phyloP scores from a whole-genome alignment of 139 green algal genomes.

The Picochlorum sp. region DNA sequence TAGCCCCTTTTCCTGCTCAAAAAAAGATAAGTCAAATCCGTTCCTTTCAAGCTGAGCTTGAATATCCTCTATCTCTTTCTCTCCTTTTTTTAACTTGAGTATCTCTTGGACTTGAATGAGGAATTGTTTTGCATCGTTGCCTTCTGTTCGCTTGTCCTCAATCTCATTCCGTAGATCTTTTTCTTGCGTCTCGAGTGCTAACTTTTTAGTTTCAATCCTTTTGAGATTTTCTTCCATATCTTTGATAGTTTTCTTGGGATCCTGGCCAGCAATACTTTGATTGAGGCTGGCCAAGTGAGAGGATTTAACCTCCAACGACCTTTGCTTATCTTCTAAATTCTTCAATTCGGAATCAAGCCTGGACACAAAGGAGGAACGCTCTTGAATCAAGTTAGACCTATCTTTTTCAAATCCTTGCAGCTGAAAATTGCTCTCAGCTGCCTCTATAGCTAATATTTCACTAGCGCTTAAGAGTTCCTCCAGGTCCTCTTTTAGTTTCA shows the following conservation, averaged over 20 bases:
- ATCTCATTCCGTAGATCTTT: constrained; percentile 9
- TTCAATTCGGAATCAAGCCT: too few relatives aligned
- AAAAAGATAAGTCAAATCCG: not conserved
- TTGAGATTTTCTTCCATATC: constrained; percentile 3
- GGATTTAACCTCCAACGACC: too few relatives aligned
- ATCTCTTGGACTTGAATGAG: constrained; percentile 26
- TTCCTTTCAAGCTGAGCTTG: constrained; percentile 4
- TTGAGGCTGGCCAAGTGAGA: too few relatives aligned
- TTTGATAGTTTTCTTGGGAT: too few relatives aligned
- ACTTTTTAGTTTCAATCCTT: constrained; percentile 2
- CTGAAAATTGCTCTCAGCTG: too few relatives aligned
- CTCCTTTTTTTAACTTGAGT: constrained; percentile 21
- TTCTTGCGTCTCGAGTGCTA: constrained; percentile 6
- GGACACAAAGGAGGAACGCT: too few relatives aligned
- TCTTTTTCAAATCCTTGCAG: too few relatives aligned
- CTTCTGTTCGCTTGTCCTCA: not conserved
- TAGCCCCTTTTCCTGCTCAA: not conserved
- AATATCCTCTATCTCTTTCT: constrained; percentile 26
- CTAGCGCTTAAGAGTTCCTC: not conserved
- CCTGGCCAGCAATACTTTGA: too few relatives aligned
- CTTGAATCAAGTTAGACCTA: too few relatives aligned
- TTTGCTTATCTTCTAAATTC: too few relatives aligned
- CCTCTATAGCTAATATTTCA: not conserved
- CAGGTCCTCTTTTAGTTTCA: not conserved
- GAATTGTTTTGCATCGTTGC: constrained; percentile 14